Conservation (phyloP, 805 yeast species). For the Candida corydali region DNA sequence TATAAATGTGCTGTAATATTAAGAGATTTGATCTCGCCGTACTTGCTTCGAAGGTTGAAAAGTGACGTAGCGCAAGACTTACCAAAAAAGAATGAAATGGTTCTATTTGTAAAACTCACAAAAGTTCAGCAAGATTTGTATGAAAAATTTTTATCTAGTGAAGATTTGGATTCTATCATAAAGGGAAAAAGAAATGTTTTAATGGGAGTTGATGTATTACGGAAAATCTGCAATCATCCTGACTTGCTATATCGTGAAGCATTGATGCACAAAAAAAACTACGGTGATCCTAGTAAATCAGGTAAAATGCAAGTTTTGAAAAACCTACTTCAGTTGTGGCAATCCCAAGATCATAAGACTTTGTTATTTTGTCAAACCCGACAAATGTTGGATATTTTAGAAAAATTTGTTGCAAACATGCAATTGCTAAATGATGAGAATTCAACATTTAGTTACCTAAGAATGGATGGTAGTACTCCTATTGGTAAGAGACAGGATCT, state of each 20-base stretch:
- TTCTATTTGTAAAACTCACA: slow-evolving; percentile 84
- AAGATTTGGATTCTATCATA: slow-evolving; percentile 66
- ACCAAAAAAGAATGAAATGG: slow-evolving; percentile 92
- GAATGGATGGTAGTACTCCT: slow-evolving; percentile 95
- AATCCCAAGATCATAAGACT: slow-evolving; percentile 68
- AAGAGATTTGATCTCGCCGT: slow-evolving; percentile 86
- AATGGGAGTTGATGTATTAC: slow-evolving; percentile 82
- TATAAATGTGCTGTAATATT: slow-evolving; percentile 92
- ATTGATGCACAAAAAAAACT: slow-evolving; percentile 30
- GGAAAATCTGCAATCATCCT: slow-evolving; percentile 96
- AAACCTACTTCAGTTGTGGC: slow-evolving; percentile 74
- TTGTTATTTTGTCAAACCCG: slow-evolving; percentile 88
- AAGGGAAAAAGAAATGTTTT: slow-evolving; percentile 77
- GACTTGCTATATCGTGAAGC: slow-evolving; percentile 59
- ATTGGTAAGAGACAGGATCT: slow-evolving; percentile 70
- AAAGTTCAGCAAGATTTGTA: slow-evolving; percentile 70
- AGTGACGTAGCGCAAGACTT: slow-evolving; percentile 92
- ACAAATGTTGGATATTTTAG: slow-evolving; percentile 89
- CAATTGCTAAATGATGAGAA: slow-evolving; percentile 12
- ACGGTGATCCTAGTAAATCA: slow-evolving; percentile 59
- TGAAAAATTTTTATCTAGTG: slow-evolving; percentile 67
- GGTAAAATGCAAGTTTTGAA: slow-evolving; percentile 91
- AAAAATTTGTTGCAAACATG: slow-evolving; percentile 52
- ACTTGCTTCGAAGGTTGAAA: slow-evolving; percentile 79
- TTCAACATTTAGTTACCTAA: slow-evolving; percentile 45